phyloP scores from a whole-genome alignment of 2,329 filamentous ascomycete species.

The Apiospora marii region DNA sequence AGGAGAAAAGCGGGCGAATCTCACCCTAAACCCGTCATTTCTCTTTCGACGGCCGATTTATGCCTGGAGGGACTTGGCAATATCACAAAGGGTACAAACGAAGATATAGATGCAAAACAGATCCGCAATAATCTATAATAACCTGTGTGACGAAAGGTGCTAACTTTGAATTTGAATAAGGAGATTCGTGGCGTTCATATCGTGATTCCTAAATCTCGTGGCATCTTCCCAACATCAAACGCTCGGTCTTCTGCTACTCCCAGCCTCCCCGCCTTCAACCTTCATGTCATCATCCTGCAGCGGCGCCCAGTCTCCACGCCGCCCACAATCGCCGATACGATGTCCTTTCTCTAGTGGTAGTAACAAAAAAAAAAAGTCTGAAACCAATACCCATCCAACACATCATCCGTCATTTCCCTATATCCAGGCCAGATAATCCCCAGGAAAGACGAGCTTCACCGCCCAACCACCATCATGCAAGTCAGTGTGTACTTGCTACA shows the following conservation, averaged over 20 bases:
- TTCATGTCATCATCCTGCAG: constrained; percentile 19
- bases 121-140: background rate
- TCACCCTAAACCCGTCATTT: background rate
- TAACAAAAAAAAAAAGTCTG: background rate
- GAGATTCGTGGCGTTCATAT: constrained; percentile 17
- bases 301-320: background rate
- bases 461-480: constrained; percentile 6
- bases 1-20: constrained; percentile 7
- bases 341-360: background rate
- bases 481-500: background rate
- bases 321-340: background rate
- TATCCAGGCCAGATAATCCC: background rate
- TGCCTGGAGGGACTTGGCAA: constrained; percentile 10
- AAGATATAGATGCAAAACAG: background rate
- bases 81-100: background rate
- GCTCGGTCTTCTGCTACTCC: background rate
- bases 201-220: background rate
- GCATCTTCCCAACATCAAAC: background rate
- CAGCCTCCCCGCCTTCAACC: background rate
- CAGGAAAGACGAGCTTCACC: constrained; percentile 4
- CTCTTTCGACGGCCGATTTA: background rate
- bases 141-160: background rate
- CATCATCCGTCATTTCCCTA: background rate
- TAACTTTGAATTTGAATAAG: background rate
- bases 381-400: constrained; percentile 16